Base-by-base conservation (phyloP, 352 stramenopile genomes). In the Globisporangium abappressorium region DNA sequence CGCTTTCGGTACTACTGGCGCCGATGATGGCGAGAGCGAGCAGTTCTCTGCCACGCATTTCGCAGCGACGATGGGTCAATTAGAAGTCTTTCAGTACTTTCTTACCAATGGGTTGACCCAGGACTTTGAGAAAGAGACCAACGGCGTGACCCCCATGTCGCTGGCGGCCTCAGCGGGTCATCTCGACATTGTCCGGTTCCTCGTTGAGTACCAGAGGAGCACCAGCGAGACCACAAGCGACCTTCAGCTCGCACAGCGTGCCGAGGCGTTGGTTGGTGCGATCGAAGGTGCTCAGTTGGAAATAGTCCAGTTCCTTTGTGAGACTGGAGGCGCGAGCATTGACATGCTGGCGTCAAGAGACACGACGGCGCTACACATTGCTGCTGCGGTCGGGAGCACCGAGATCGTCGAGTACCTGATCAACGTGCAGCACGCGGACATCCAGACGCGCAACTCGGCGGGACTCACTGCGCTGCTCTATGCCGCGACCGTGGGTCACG, bases 311-410 rank as follows among this genome's bases (percentile, higher is more conserved):
- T 28, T 51, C 5, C 41, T 69, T 2, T 64, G 64, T 26, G 64
- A 51, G 18, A 38, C 46, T n/a, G 64, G 56, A 22, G 64, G 56
- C 15, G 55, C 56, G 28, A 57, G 56, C 22, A 59, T n/a, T 15
- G 56, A 53, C 4, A 51, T 64, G 64, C 30, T 57, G 12, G 33
- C 46, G 3, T 43, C 22, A 3, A 64, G 57, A n/a, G 64, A 64
- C 56, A 64, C 56, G 43, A 59, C 64, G 12, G 64, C 43, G 30
- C 56, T 69, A 7, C 64, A 69, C 41, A 64, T 11, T 11, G 64
- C 30, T n/a, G 43, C 64, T 20, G 55, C 30, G 11, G 34, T 43
- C 20, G 55, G 56, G 20, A 58, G 26, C 33, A 2, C 26, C 4
- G n/a, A 63, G 55, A 38, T 69, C 24, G 30, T 59, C 33, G 22